Percentiles rank a stretch among this genome's conserved stretches.
Evolutionary conservation across 2,329 filamentous ascomycete genomes (phyloP).

Genomic region (Dactylellina leptospora): DNA sequence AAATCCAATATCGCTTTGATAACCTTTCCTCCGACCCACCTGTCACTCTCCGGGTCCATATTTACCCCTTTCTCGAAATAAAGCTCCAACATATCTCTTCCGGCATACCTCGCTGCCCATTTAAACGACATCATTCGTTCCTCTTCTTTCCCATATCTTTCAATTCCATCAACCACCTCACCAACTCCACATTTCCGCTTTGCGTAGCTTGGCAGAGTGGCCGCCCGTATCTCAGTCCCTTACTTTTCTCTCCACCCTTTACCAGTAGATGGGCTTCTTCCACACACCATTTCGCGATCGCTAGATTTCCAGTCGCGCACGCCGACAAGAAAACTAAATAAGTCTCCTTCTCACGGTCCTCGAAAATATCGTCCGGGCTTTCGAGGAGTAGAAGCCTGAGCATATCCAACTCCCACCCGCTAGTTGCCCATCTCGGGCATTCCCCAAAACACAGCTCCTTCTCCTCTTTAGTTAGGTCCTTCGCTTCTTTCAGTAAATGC

Average conservation of each 20-base stretch:
- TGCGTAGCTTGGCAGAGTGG: slow-evolving; percentile 31
- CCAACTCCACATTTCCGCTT: slow-evolving; percentile 36
- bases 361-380: neutral
- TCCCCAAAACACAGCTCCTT: slow-evolving; percentile 15
- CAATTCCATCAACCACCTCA: slow-evolving; percentile 12
- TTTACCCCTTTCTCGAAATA: slow-evolving; percentile 30
- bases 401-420: neutral
- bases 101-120: slow-evolving; percentile 32
- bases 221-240: slow-evolving; percentile 6
- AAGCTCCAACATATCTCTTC: slow-evolving; percentile 27
- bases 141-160: neutral
- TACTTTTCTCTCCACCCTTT: neutral
- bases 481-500: slow-evolving; percentile 8
- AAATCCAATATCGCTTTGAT: slow-evolving; percentile 6
- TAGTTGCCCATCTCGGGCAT: slow-evolving; percentile 17
- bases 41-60: neutral
- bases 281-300: slow-evolving; percentile 19
- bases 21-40: slow-evolving; percentile 5
- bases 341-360: slow-evolving; percentile 5
- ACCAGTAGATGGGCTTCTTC: slow-evolving; percentile 1
- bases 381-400: slow-evolving; percentile 2
- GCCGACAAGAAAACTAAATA: slow-evolving; percentile 24
- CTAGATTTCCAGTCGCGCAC: slow-evolving; percentile 24
- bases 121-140: slow-evolving; percentile 27
- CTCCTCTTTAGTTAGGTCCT: neutral